phyloP scores from a whole-genome alignment of 176 grass and related monocot genomes.

The Oryza meridionalis region DNA sequence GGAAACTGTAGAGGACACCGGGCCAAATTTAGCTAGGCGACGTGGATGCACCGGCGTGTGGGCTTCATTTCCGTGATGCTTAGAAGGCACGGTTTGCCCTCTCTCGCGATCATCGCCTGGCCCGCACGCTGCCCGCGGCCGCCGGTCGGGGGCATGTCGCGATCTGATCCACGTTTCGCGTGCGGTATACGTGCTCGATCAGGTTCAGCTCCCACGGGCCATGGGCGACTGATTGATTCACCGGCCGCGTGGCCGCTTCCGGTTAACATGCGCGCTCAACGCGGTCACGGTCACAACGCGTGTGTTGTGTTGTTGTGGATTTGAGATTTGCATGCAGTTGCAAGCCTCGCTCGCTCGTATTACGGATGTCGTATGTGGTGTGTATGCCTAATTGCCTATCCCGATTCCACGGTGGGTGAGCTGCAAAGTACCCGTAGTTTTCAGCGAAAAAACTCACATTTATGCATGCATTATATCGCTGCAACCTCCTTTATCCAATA shows the following conservation, averaged over 20 bases:
- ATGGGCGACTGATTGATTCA: background rate
- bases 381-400: no score
- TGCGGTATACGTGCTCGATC: background rate
- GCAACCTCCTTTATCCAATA: no score
- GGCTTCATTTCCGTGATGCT: constrained; percentile 2
- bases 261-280: background rate
- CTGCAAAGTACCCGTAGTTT: no score
- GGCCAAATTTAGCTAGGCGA: background rate
- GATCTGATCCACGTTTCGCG: background rate
- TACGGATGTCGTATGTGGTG: no score
- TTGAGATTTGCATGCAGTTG: background rate
- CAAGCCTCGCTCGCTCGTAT: no score
- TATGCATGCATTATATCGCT: no score
- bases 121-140: background rate
- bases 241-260: background rate
- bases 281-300: background rate
- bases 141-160: background rate
- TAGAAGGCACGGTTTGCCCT: background rate
- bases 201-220: background rate
- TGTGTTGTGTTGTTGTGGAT: background rate
- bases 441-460: no score
- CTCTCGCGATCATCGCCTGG: background rate
- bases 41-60: constrained; percentile 14
- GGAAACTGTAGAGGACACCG: no score
- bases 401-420: no score